Base-by-base conservation (phyloP, 352 stramenopile species). In the Phytophthora tentaculata region DNA sequence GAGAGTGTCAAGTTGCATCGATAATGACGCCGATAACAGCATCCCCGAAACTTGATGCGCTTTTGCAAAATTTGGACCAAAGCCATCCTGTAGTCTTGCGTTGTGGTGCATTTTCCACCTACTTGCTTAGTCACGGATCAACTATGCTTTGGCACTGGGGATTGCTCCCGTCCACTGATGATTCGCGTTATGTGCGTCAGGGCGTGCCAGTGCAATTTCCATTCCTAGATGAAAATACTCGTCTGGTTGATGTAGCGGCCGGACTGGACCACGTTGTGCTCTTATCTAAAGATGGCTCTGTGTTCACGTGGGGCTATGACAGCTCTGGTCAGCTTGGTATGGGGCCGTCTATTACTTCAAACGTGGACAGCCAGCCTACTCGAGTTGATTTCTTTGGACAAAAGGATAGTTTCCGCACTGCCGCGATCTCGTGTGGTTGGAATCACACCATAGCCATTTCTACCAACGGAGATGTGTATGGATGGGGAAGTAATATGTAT, bases 231-330 rank as follows among this genome's bases (percentile, higher is more conserved):
- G 37, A 60, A 24, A 54, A 48, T n/a, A 47, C 67, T 39, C 24
- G 44, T 4, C 13, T 84, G 20, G 14, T 55, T 6, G 74, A 80
- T 44, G 50, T 81, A 1, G 61, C 24, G 10, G 43, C 64, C 3
- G 78, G 78, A 0, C 29, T 84, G 9, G 67, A 76, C 39, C 73
- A 84, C 32, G 14, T 83, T 16, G 65, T 62, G 2, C 9, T 84
- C 26, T 47, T 86, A 12, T 66, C 67, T 16, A 49, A 73, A 5
- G 26, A 28, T 6, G 76, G 73, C 1, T 45, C 41, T 16, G 73
- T 83, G n/a, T 83, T 74, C 24, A 70, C 76, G 20, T 86, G 78
- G 76, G 76, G 78, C 2, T 55, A 71, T 44, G 74, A 75, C 3
- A 26, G 8, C 8, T 55, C 22, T 20, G 78, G 78, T 0, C 76